Conservation (phyloP, 257 asterid genomes). For the Asclepias syriaca region DNA sequence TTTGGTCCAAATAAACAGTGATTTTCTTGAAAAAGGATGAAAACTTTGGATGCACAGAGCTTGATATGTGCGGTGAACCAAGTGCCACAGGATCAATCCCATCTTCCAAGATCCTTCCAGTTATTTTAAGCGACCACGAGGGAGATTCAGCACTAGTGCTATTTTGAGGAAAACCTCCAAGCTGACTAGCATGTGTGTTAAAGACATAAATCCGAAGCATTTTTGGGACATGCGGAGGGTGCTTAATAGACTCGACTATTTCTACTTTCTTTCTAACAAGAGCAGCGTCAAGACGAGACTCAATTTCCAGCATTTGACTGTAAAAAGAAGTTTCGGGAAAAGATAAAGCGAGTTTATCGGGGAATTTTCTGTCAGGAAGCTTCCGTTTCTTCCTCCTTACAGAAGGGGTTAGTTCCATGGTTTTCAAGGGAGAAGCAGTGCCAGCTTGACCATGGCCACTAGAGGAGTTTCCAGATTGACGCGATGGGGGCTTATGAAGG, state of each 20-base stretch:
- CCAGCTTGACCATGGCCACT: conserved; percentile 45
- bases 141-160: conserved; percentile 42
- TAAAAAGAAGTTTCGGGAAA: conserved; percentile 84
- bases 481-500: conserved; percentile 61
- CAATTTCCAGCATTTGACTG: conserved; percentile 63
- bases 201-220: conserved; percentile 36
- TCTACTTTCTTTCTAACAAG: conserved; percentile 65
- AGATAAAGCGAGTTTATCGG: conserved; percentile 51
- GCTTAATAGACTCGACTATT: conserved; percentile 28
- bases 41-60: conserved; percentile 45
- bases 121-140: conserved; percentile 75
- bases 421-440: conserved; percentile 71
- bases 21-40: conserved; percentile 80
- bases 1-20: conserved; percentile 82
- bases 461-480: conserved; percentile 51
- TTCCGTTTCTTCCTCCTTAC: conserved; percentile 63
- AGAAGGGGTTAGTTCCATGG: conserved; percentile 90
- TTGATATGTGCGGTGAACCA: conserved; percentile 24
- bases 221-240: conserved; percentile 29
- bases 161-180: conserved; percentile 24
- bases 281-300: conserved; percentile 66
- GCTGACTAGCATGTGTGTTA: conserved; percentile 32
- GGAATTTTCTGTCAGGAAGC: conserved; percentile 54
- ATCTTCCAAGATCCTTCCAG: conserved; percentile 67
- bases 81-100: conserved; percentile 44